These are phyloP conservation scores for Oryza meridionalis DNA, from an alignment of 176 grass and related monocot genomes.

Conservation along the genomic window DNA sequence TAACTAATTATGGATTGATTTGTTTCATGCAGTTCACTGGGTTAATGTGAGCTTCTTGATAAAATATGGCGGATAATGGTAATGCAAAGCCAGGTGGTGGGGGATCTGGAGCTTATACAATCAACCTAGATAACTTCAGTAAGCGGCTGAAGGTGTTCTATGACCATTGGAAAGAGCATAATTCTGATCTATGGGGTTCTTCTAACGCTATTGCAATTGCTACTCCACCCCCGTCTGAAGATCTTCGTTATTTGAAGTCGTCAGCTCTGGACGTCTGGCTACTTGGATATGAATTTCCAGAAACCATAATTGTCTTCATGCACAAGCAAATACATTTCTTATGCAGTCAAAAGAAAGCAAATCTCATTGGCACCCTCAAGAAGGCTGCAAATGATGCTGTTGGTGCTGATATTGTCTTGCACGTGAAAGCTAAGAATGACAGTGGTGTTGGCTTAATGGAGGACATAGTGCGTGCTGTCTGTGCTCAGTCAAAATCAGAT, in stretches of 20 bases:
- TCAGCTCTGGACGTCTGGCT: constrained; percentile 82
- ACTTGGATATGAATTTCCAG: constrained; percentile 92
- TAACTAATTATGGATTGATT: constrained; percentile 30
- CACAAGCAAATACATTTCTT: constrained; percentile 73
- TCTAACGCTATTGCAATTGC: constrained; percentile 74
- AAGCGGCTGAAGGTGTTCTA: constrained; percentile 74
- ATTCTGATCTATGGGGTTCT: constrained; percentile 67
- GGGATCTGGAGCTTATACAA: constrained; percentile 45
- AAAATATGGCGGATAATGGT: constrained; percentile 61
- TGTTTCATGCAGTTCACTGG: constrained; percentile 30
- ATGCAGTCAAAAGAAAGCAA: constrained; percentile 85
- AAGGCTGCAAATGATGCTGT: constrained; percentile 75
- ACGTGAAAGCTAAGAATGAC: constrained; percentile 78
- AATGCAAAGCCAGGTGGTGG: constrained; percentile 42
- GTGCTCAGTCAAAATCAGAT: constrained; percentile 58
- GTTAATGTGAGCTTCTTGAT: constrained; percentile 41
- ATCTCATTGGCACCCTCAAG: constrained; percentile 64
- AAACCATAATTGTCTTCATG: constrained; percentile 89
- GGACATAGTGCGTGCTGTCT: constrained; percentile 57
- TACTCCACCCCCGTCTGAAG: constrained; percentile 79
- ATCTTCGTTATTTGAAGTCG: constrained; percentile 83
- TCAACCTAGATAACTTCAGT: constrained; percentile 71
- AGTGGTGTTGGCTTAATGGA: constrained; percentile 77
- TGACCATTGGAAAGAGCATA: constrained; percentile 61
- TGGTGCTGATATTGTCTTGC: constrained; percentile 71